A percentile compares a stretch with the other conserved stretches of the same genome.
phyloP scores from a whole-genome alignment of 208 protist species.

The Lotmaria passim region DNA sequence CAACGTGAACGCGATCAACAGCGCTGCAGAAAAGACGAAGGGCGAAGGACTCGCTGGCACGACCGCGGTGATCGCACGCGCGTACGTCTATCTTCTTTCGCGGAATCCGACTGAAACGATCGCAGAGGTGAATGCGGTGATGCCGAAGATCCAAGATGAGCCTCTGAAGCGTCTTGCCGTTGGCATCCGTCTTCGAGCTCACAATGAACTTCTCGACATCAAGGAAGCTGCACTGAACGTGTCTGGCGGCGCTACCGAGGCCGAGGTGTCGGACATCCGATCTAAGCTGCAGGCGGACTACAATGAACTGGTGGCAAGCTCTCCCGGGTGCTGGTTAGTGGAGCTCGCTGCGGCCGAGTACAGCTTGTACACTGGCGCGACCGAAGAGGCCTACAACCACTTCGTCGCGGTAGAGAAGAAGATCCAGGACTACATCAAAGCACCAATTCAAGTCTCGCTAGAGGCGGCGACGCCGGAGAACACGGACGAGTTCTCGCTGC shows the following conservation, averaged over 20 bases:
- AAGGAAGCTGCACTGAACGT: conserved; percentile 81
- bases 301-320: conserved; percentile 56
- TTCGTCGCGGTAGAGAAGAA: conserved; percentile 65
- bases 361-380: conserved; percentile 73
- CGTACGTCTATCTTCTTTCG: conserved; percentile 50
- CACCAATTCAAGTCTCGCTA: conserved; percentile 33
- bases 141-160: conserved; percentile 70
- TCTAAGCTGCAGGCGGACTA: conserved; percentile 60
- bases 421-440: conserved; percentile 59
- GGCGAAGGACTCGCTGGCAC: conserved; percentile 66
- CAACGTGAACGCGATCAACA: conserved; percentile 70
- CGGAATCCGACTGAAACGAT: conserved; percentile 60
- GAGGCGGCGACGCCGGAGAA: conserved; percentile 66
- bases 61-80: conserved; percentile 56
- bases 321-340: conserved; percentile 80
- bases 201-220: conserved; percentile 73
- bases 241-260: conserved; percentile 75
- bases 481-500: conserved; percentile 63
- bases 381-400: conserved; percentile 57
- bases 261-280: conserved; percentile 76
- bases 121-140: conserved; percentile 57
- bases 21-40: conserved; percentile 74
- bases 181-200: conserved; percentile 67
- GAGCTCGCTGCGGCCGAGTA: conserved; percentile 78
- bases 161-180: conserved; percentile 67